These are phyloP conservation scores for Ephemerocybe angulata DNA, from an alignment of 768 basidiomycete genomes.

Conservation along the genomic window DNA sequence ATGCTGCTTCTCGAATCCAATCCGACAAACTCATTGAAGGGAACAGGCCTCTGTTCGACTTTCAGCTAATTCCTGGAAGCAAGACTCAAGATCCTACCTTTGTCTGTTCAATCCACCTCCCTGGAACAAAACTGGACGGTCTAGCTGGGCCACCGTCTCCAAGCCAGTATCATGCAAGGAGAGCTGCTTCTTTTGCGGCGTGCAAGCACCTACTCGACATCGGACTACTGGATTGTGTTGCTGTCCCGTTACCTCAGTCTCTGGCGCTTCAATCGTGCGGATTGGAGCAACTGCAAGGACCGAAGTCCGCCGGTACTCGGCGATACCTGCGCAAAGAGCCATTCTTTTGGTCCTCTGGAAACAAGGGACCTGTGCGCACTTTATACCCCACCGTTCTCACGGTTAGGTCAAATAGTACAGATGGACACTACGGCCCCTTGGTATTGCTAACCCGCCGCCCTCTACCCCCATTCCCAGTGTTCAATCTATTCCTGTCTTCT, in stretches of 20 bases:
- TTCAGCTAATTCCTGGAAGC: conserved; percentile 27
- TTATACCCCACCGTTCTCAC: conserved; percentile 61
- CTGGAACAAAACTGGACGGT: conserved; percentile 36
- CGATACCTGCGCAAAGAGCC: conserved; percentile 57
- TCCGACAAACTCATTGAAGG: conserved; percentile 10
- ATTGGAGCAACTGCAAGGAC: conserved; percentile 15
- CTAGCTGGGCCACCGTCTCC: conserved; percentile 43
- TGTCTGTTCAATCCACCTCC: conserved; percentile 49
- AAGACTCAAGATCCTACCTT: conserved; percentile 22
- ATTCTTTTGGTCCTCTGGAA: conserved; percentile 61
- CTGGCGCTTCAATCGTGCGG: conserved; percentile 12
- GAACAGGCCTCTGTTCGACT: conserved; percentile 36
- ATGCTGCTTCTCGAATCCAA: conserved; percentile 35
- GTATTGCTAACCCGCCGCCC: conserved; percentile 64
- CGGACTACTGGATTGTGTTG: conserved; percentile 49
- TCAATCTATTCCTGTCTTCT: conserved; percentile 61
- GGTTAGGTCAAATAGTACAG: conserved; percentile 25
- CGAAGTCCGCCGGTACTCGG: conserved; percentile 40
- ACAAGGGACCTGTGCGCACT: conserved; percentile 18
- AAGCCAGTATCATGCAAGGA: conserved; percentile 52
- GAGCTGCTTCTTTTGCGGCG: conserved; percentile 54
- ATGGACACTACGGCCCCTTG: conserved; percentile 44
- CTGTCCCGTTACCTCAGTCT: conserved; percentile 39
- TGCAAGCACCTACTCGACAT: conserved; percentile 47
- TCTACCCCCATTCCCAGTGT: conserved; percentile 51